Conservation (phyloP, 176 grass and related monocot species). For the Musa beccarii region DNA sequence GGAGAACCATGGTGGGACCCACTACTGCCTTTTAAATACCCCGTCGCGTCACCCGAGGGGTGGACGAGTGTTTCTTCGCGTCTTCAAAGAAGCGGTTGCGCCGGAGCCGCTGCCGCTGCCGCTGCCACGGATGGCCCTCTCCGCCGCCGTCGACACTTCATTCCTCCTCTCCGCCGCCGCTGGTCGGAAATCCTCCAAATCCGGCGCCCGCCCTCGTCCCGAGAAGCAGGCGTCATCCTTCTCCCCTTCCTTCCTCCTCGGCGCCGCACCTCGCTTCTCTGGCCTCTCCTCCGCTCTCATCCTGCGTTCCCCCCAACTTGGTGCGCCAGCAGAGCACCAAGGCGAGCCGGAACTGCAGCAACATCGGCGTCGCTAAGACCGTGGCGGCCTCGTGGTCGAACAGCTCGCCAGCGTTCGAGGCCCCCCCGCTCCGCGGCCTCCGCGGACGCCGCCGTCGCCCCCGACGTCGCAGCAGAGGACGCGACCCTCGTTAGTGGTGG, state of each 20-base stretch:
- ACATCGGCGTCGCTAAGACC: slow-evolving; percentile 94
- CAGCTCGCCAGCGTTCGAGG: slow-evolving; percentile 13
- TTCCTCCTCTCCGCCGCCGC: not conserved
- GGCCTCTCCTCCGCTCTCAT: slow-evolving; percentile 11
- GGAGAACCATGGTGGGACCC: no score
- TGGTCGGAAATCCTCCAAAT: slow-evolving; percentile 6
- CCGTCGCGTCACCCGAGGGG: no score
- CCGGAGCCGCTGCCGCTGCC: no score
- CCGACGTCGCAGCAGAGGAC: slow-evolving; percentile 30
- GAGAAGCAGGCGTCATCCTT: slow-evolving; percentile 5
- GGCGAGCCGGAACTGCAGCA: slow-evolving; percentile 94
- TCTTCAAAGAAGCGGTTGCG: not conserved
- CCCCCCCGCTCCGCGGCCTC: slow-evolving; percentile 11
- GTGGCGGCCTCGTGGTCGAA: slow-evolving; percentile 91
- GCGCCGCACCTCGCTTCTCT: not conserved
- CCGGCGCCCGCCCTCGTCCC: slow-evolving; percentile 1
- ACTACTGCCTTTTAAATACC: no score
- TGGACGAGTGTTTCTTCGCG: no score
- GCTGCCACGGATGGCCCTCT: not conserved
- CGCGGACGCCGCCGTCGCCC: slow-evolving; percentile 36
- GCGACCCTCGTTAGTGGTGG: slow-evolving; percentile 41
- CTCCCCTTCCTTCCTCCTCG: not conserved
- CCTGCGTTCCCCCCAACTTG: slow-evolving; percentile 87
- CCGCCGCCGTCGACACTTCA: no score
- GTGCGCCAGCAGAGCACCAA: slow-evolving; percentile 94